phyloP scores from a whole-genome alignment of 176 grass and related monocot genomes.

The Carex myosuroides region DNA sequence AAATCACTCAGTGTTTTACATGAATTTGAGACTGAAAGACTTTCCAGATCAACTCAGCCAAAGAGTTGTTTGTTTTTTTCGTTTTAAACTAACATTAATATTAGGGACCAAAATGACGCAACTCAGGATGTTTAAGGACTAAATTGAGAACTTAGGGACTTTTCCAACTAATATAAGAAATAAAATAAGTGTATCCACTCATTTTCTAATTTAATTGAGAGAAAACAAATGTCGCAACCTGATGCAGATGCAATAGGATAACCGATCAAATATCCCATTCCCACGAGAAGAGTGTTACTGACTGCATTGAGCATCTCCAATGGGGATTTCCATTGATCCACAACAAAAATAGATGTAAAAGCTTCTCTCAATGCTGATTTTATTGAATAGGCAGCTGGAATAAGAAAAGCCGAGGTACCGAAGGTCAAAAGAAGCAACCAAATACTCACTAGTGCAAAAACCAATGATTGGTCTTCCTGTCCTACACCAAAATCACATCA shows the following conservation, averaged over 20 bases:
- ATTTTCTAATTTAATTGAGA: neutral
- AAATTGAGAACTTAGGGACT: neutral
- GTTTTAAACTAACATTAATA: neutral
- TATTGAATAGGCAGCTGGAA: conserved; percentile 46
- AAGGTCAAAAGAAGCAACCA: conserved; percentile 74
- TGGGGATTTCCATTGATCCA: conserved; percentile 34
- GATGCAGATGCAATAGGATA: conserved; percentile 75
- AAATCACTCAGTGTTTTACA: neutral
- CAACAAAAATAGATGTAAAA: conserved; percentile 38
- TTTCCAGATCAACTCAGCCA: neutral
- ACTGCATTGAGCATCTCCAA: conserved; percentile 34
- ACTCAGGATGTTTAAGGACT: neutral
- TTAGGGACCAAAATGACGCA: neutral
- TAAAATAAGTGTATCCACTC: neutral
- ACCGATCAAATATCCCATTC: conserved; percentile 58
- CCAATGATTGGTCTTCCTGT: conserved; percentile 87
- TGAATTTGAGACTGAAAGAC: neutral
- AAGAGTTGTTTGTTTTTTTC: neutral
- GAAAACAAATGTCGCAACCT: conserved; percentile 28
- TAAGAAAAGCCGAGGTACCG: conserved; percentile 45
- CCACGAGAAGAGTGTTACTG: conserved; percentile 53
- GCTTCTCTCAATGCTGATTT: conserved; percentile 34
- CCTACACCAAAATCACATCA: conserved; percentile 51
- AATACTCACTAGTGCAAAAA: conserved; percentile 63
- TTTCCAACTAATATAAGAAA: neutral